Evolutionary conservation across 176 grass and related monocot species (phyloP).

Genomic region (Cymbopogon citratus): DNA sequence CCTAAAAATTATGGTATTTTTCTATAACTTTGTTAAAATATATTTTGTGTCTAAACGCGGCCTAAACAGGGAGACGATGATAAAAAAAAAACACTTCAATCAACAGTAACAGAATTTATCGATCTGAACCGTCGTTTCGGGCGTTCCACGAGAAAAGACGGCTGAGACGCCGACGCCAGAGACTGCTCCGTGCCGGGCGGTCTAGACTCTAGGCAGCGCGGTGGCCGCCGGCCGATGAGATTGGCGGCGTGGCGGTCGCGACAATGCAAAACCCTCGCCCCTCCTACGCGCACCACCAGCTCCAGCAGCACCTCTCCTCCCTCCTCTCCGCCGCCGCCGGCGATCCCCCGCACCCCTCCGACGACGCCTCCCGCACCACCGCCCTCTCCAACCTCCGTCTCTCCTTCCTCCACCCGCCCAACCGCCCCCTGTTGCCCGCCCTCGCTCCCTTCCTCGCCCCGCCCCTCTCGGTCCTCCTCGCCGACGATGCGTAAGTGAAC

Average conservation of each 20-base stretch:
- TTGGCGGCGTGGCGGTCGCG: conserved; percentile 15
- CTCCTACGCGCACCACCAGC: conserved; percentile 70
- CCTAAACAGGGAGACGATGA: no score
- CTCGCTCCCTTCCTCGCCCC: conserved; percentile 64
- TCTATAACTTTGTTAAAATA: no score
- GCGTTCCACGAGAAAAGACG: neutral
- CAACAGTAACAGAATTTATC: neutral
- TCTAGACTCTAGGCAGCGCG: conserved; percentile 9
- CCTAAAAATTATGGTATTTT: no score
- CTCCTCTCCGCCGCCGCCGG: conserved; percentile 62
- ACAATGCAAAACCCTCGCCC: conserved; percentile 78
- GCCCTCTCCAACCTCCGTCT: conserved; percentile 81
- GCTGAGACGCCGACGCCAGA: neutral
- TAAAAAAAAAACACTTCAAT: no score
- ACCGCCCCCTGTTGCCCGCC: conserved; percentile 64
- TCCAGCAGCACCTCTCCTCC: conserved; percentile 82
- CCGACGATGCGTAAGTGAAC: conserved; percentile 42
- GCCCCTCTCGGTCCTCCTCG: conserved; percentile 50
- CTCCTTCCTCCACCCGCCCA: conserved; percentile 75
- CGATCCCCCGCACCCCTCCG: conserved; percentile 39
- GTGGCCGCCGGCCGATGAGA: conserved; percentile 26
- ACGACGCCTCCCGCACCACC: conserved; percentile 50
- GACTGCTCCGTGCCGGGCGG: neutral
- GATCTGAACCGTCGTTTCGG: neutral
- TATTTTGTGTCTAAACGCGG: no score